These are phyloP conservation scores for Coprinellus micaceus DNA, from an alignment of 768 basidiomycete species.

Conservation along the genomic window DNA sequence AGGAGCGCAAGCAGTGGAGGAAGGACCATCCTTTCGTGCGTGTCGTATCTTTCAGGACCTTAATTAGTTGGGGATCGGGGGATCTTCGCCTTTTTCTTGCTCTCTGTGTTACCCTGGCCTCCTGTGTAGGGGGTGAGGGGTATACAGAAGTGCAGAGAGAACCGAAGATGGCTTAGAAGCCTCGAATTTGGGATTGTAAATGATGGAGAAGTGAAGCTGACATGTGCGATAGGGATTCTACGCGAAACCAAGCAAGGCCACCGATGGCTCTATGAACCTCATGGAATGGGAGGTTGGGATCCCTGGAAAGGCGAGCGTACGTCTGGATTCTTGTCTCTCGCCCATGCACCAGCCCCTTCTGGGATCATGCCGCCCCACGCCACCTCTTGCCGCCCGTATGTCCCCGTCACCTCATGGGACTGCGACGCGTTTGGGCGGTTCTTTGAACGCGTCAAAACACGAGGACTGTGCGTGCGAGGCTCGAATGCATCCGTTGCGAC, in stretches of 20 bases:
- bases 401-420: no score
- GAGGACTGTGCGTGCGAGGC: no score
- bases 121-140: no score
- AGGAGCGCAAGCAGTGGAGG: conserved; percentile 98
- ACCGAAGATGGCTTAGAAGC: no score
- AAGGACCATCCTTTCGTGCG: conserved; percentile 98
- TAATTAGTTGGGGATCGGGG: background rate
- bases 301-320: conserved; percentile 85
- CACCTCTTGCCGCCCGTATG: no score
- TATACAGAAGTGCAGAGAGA: no score
- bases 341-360: background rate
- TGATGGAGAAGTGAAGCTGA: background rate
- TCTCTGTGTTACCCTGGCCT: no score
- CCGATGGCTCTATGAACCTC: conserved; percentile 93
- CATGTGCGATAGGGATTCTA: conserved; percentile 78
- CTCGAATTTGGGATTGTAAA: no score
- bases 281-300: conserved; percentile 99
- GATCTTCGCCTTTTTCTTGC: background rate
- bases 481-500: no score
- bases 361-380: no score
- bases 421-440: no score
- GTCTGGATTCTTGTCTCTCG: conserved; percentile 3
- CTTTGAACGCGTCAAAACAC: no score
- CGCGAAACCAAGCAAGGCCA: conserved; percentile 85
- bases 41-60: conserved; percentile 18